Evolutionary conservation across 371 early-diverging fungal species (phyloP), one percentile per base, ranked within the genome.

Genomic region (Apophysomyces trapeziformis): DNA sequence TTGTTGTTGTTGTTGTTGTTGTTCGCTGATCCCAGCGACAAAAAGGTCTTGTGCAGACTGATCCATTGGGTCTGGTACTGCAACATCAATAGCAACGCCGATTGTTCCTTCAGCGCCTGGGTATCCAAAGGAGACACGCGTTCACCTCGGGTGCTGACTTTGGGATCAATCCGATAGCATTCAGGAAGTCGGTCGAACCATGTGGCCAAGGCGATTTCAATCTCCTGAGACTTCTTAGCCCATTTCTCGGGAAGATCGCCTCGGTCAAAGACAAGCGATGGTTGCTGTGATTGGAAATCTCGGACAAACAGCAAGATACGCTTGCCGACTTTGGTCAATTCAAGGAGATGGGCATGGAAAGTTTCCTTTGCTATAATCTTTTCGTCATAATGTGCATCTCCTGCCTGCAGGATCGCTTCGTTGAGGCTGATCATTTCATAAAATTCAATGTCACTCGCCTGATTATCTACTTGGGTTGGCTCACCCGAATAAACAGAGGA

Each of bases 41-140:
- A 36, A 38, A 75, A 68, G 6, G 67, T 66, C 50, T 78, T 78
- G 32, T 78, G 78, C 13, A 78, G 57, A 18, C 61, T 38, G 7
- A 75, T 71, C 70, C 75, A 75, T 46, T 71, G 71, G 6, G 69
- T 36, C 41, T 78, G 71, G 41, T 75, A 78, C 44, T 78, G 71
- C 0, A 78, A 59, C 60, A 66, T 65, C 18, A 78, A 58, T 14
- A 75, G n/a, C 1, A 75, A 14, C 0, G 66, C 56, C 7, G 73
- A 68, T 26, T 78, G 73, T 21, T 68, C 71, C 14, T 67, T 60
- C 0, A 75, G 45, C 1, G 62, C 26, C 7, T 61, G 16, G 7
- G 69, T 58, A 38, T 74, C 70, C 61, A 69, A 58, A 0, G 57
- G 61, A 1, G 14, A 11, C 14, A 46, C 6, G 11, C 61, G 46